These are phyloP conservation scores for Arthroderma sp. DNA, from an alignment of 2,329 filamentous ascomycete genomes.

Conservation along the genomic window DNA sequence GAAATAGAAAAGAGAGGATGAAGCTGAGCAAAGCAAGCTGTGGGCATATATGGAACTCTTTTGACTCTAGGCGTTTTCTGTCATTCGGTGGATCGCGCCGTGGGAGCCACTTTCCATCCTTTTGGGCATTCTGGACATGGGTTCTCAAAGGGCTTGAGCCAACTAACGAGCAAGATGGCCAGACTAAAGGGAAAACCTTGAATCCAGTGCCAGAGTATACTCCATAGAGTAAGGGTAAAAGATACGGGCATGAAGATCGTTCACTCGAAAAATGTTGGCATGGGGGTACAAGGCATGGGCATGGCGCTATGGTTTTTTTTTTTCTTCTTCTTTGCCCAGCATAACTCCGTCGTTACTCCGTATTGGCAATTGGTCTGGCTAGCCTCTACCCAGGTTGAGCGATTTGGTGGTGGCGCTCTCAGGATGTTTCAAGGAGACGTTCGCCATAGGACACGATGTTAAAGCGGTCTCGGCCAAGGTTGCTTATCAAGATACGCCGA, in stretches of 20 bases:
- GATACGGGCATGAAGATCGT: not conserved
- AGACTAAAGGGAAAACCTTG: not conserved
- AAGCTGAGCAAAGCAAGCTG: not conserved
- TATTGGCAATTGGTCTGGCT: not conserved
- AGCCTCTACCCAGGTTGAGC: not conserved
- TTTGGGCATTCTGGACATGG: not conserved
- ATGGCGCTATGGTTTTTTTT: too few species aligned
- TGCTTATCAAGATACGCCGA: not conserved
- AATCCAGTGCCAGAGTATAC: not conserved
- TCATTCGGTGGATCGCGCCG: not conserved
- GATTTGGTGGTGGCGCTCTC: not conserved
- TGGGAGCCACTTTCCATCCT: not conserved
- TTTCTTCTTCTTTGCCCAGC: too few species aligned
- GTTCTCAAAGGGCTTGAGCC: too few species aligned
- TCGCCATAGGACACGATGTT: not conserved
- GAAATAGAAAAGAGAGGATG: not conserved
- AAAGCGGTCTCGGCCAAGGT: not conserved
- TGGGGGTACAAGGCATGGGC: too few species aligned
- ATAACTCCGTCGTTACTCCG: not conserved
- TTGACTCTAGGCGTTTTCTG: not conserved
- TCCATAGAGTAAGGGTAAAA: too few species aligned
- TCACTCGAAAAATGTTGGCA: not conserved
- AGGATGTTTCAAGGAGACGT: not conserved
- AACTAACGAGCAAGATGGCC: not conserved
- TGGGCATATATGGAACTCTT: not conserved